phyloP scores from a whole-genome alignment of 148 eudicot genomes.

The Nepenthes gracilis region DNA sequence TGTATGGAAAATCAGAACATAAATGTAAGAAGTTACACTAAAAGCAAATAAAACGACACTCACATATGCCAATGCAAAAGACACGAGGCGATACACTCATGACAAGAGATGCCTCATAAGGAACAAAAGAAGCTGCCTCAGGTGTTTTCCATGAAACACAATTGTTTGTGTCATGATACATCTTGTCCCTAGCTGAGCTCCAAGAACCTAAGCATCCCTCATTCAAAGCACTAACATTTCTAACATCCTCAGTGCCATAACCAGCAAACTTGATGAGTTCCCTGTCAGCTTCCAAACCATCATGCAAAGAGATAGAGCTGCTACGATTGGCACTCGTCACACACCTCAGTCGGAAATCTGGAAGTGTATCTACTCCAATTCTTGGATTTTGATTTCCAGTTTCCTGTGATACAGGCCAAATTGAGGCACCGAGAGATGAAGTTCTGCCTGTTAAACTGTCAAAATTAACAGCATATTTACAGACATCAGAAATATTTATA shows the following conservation, averaged over 20 bases:
- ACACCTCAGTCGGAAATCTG: constrained; percentile 15
- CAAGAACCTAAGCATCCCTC: constrained; percentile 4
- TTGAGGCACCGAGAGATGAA: constrained; percentile 13
- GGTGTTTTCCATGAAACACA: constrained; percentile 14
- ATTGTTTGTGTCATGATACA: constrained; percentile 11
- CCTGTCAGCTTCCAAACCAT: constrained; percentile 15
- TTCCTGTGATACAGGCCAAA: constrained; percentile 16
- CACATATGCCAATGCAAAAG: constrained; percentile 52
- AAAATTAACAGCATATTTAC: constrained; percentile 10
- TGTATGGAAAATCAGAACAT: constrained; percentile 10
- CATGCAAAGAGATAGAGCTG: constrained; percentile 14
- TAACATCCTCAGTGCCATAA: constrained; percentile 13
- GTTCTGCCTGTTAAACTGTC: constrained; percentile 8
- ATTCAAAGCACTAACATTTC: constrained; percentile 10
- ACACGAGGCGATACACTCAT: constrained; percentile 44
- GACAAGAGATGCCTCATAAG: constrained; percentile 11
- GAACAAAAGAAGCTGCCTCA: constrained; percentile 13
- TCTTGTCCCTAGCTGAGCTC: constrained; percentile 16
- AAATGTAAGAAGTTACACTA: constrained; percentile 3
- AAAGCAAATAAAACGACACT: constrained; percentile 10
- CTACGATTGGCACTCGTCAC: constrained; percentile 9
- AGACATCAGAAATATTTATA: constrained; percentile 9
- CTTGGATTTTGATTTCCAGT: constrained; percentile 16
- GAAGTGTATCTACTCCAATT: constrained; percentile 11
- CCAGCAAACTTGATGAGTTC: constrained; percentile 12